phyloP scores from a whole-genome alignment of 306 rosid species.

The Fragaria vesca region DNA sequence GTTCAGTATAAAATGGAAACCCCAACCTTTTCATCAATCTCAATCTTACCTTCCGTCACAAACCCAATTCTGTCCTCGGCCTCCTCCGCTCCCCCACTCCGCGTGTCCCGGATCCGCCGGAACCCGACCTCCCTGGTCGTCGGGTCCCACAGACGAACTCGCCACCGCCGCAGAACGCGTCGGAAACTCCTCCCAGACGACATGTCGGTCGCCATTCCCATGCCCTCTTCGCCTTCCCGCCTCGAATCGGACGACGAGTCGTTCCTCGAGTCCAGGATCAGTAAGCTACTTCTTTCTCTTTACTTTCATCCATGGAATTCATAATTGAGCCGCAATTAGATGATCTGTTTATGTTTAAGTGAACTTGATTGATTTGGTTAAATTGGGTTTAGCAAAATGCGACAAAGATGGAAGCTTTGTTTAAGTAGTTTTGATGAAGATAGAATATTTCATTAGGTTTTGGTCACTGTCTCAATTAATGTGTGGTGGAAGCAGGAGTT shows the following conservation, averaged over 20 bases:
- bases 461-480: not conserved
- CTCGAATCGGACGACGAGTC: conserved; percentile 38
- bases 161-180: conserved; percentile 38
- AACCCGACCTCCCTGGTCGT: conserved; percentile 15
- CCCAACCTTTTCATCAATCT: conserved; percentile 28
- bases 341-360: not conserved
- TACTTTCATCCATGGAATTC: not conserved
- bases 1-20: conserved; percentile 28
- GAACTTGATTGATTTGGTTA: not conserved
- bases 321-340: not conserved
- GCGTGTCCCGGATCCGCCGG: conserved; percentile 18
- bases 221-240: conserved; percentile 42
- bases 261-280: conserved; percentile 39
- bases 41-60: conserved; percentile 45
- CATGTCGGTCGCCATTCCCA: conserved; percentile 47
- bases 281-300: conserved; percentile 28
- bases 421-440: not conserved
- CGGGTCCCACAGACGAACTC: conserved; percentile 26
- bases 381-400: not conserved
- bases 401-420: not conserved
- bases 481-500: conserved; percentile 44
- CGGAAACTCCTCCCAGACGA: conserved; percentile 36
- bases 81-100: conserved; percentile 15
- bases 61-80: conserved; percentile 11
- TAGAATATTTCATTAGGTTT: not conserved